Evolutionary conservation across 75 land plant genomes (phyloP).

Genomic region (Picea glauca): DNA sequence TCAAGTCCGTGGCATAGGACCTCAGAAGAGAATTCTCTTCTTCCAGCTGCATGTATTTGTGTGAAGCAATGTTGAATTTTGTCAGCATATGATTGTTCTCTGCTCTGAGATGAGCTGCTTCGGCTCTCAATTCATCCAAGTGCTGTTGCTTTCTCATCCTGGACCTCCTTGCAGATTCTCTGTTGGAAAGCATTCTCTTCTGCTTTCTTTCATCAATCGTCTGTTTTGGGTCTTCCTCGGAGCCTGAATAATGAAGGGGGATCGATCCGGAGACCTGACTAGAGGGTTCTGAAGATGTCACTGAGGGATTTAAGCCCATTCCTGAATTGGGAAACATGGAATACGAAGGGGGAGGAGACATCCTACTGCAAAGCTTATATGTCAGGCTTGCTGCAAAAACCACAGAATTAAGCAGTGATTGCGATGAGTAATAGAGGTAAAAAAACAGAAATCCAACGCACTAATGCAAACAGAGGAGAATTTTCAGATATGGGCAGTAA

Average conservation of each 20-base stretch:
- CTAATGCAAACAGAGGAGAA: neutral
- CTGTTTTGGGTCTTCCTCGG: slow-evolving; percentile 56
- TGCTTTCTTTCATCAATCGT: slow-evolving; percentile 55
- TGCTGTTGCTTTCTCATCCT: slow-evolving; percentile 91
- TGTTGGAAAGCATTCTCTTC: slow-evolving; percentile 80
- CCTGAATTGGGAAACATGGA: neutral
- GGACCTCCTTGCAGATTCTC: slow-evolving; percentile 87
- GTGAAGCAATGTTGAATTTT: slow-evolving; percentile 45
- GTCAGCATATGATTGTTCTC: slow-evolving; percentile 59
- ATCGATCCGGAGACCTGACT: slow-evolving; percentile 12
- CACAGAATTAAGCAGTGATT: neutral
- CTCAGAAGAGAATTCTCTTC: slow-evolving; percentile 59
- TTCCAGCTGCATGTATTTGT: slow-evolving; percentile 35
- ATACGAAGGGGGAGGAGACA: slow-evolving; percentile 9
- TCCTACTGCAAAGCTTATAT: neutral
- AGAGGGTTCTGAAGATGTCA: slow-evolving; percentile 5
- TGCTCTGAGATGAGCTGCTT: slow-evolving; percentile 51
- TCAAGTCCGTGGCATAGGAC: slow-evolving; percentile 48
- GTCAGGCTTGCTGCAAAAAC: neutral
- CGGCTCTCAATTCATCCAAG: slow-evolving; percentile 68
- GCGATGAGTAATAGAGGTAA: neutral
- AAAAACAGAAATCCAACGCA: neutral
- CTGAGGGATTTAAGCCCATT: slow-evolving; percentile 1
- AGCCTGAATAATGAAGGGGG: slow-evolving; percentile 32
- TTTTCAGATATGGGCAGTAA: neutral